These are phyloP conservation scores for Quercus agrifolia DNA, from an alignment of 306 rosid genomes.

Conservation along the genomic window DNA sequence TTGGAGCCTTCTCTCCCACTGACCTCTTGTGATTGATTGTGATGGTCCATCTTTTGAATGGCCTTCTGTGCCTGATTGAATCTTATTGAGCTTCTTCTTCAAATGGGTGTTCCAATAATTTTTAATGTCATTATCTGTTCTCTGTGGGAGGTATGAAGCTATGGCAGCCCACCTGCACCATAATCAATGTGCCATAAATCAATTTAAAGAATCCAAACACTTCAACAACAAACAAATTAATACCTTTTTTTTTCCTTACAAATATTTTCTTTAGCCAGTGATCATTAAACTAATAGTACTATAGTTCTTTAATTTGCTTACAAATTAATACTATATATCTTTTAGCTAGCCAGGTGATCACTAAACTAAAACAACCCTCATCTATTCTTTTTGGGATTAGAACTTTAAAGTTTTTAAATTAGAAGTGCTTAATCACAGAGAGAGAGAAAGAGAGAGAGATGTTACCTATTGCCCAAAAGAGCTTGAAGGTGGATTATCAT, in stretches of 20 bases:
- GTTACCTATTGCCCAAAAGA: constrained; percentile 92
- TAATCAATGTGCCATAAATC: constrained; percentile 19
- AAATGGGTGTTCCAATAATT: constrained; percentile 95
- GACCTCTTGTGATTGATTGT: constrained; percentile 65
- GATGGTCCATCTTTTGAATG: constrained; percentile 32
- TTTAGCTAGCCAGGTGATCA: no score
- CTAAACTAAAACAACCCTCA: no score
- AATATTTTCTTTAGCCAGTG: no score
- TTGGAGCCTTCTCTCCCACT: constrained; percentile 97
- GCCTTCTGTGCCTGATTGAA: constrained; percentile 30
- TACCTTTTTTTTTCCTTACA: no score
- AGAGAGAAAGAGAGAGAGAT: background rate
- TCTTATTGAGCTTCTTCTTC: constrained; percentile 72
- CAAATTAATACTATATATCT: no score
- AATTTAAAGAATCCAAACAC: constrained; percentile 4
- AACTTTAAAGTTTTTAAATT: no score
- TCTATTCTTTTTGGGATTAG: no score
- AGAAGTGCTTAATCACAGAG: background rate
- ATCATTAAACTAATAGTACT: no score
- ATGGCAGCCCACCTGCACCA: constrained; percentile 93
- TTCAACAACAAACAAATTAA: background rate
- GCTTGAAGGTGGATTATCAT: constrained; percentile 97
- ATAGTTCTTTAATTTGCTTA: no score
- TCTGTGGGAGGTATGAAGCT: constrained; percentile 94
- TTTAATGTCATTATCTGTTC: constrained; percentile 95